A percentile compares a stretch with the other conserved stretches of the same genome.
Evolutionary conservation across 257 asterid species (phyloP).

Genomic region (Prunella vulgaris): DNA sequence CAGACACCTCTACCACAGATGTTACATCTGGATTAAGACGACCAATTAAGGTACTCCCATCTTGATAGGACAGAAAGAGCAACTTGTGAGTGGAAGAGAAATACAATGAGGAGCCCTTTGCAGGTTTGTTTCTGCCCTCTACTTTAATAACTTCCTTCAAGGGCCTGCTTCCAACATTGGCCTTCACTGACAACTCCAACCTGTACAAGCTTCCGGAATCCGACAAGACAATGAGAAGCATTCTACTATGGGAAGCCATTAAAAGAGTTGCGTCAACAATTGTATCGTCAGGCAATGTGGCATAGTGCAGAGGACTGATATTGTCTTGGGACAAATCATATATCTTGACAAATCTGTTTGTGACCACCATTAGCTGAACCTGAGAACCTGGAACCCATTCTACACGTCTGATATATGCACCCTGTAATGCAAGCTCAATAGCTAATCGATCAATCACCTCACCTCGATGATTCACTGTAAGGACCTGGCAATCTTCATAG

Average conservation of each 20-base stretch:
- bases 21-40: slow-evolving; percentile 78
- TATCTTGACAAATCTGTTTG: slow-evolving; percentile 87
- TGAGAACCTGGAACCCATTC: slow-evolving; percentile 99
- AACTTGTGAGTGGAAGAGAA: slow-evolving; percentile 76
- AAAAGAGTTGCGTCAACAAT: slow-evolving; percentile 78
- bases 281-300: slow-evolving; percentile 70
- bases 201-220: slow-evolving; percentile 81
- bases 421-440: slow-evolving; percentile 95
- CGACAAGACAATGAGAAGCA: slow-evolving; percentile 71
- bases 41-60: slow-evolving; percentile 83
- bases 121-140: slow-evolving; percentile 52
- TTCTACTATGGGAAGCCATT: slow-evolving; percentile 76
- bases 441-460: slow-evolving; percentile 96
- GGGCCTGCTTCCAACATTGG: slow-evolving; percentile 81
- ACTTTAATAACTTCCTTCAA: slow-evolving; percentile 73
- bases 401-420: slow-evolving; percentile 86
- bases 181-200: slow-evolving; percentile 73
- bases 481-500: slow-evolving; percentile 98
- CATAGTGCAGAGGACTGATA: slow-evolving; percentile 91
- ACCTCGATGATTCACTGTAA: slow-evolving; percentile 91
- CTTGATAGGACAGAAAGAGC: slow-evolving; percentile 86
- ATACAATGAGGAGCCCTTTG: slow-evolving; percentile 74
- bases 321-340: slow-evolving; percentile 94
- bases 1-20: slow-evolving; percentile 62
- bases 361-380: slow-evolving; percentile 95